Conservation (phyloP, 306 rosid genomes). For the Benincasa hispida region DNA sequence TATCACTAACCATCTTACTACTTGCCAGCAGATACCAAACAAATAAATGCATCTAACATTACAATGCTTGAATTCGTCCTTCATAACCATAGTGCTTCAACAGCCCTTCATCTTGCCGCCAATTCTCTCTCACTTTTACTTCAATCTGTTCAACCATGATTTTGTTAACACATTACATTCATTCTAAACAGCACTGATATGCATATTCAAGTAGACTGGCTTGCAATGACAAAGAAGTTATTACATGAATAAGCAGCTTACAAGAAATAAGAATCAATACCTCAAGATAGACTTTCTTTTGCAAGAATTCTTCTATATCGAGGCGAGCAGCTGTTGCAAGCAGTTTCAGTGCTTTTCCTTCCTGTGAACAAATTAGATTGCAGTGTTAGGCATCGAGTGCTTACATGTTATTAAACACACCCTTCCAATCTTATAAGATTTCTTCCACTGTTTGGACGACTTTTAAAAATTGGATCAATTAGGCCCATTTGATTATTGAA, state of each 20-base stretch:
- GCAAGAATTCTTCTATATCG: constrained; percentile 76
- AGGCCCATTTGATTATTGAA: neutral
- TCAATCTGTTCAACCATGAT: constrained; percentile 52
- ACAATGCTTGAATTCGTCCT: constrained; percentile 55
- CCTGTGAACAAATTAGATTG: constrained; percentile 32
- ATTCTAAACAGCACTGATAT: neutral
- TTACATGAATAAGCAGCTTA: neutral
- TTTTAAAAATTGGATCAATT: neutral
- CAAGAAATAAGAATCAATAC: constrained; percentile 16
- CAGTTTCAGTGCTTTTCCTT: constrained; percentile 85
- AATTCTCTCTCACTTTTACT: constrained; percentile 83
- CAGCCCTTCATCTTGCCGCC: constrained; percentile 88
- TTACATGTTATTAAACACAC: neutral
- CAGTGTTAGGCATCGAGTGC: neutral
- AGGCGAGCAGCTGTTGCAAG: constrained; percentile 94
- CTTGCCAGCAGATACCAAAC: neutral
- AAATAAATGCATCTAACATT: constrained; percentile 1
- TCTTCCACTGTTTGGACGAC: too few relatives aligned
- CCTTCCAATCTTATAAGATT: neutral
- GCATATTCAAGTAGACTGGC: neutral
- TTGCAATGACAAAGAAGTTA: neutral
- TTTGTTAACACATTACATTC: neutral
- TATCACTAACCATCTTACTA: neutral
- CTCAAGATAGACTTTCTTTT: constrained; percentile 91
- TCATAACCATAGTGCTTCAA: constrained; percentile 80